phyloP scores from a whole-genome alignment of 1,139 yeast species.

The Nematodospora anomalae region DNA sequence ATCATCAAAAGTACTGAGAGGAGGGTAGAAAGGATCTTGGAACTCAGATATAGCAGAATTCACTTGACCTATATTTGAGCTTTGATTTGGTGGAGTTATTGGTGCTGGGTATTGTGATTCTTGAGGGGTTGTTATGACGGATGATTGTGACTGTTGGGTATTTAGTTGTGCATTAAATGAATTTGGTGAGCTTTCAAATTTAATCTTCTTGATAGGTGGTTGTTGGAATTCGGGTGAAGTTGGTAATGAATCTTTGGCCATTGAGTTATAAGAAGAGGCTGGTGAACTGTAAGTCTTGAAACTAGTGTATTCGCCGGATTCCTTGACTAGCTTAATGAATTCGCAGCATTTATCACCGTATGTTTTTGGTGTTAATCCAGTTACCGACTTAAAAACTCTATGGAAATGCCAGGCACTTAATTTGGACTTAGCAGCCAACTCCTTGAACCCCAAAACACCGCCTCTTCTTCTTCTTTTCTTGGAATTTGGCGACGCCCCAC shows the following conservation, averaged over 20 bases:
- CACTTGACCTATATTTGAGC: conserved; percentile 5
- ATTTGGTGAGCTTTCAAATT: conserved; percentile 5
- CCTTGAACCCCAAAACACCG: conserved; percentile 86
- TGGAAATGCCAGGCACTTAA: conserved; percentile 95
- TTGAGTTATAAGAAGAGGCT: conserved; percentile 4
- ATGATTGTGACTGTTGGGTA: neutral
- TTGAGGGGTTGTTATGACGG: neutral
- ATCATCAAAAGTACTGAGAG: conserved; percentile 6
- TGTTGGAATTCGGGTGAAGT: conserved; percentile 16
- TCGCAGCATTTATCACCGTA: conserved; percentile 89
- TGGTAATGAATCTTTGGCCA: conserved; percentile 10
- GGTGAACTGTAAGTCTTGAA: conserved; percentile 12
- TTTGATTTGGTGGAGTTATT: conserved; percentile 14
- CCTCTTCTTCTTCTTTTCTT: conserved; percentile 72
- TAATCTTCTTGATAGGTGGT: conserved; percentile 17
- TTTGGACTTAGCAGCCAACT: conserved; percentile 80
- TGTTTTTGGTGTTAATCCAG: conserved; percentile 84
- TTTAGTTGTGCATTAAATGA: neutral
- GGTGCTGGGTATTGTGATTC: conserved; percentile 3
- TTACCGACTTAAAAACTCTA: conserved; percentile 80
- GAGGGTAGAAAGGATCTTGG: conserved; percentile 8
- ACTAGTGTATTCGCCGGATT: conserved; percentile 19
- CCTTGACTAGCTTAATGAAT: conserved; percentile 46
- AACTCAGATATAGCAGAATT: conserved; percentile 10
- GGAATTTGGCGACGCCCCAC: conserved; percentile 6